Evolutionary conservation across 805 yeast genomes (phyloP), one percentile per base, ranked within the genome.

Genomic region (Metschnikowia cubensis): DNA sequence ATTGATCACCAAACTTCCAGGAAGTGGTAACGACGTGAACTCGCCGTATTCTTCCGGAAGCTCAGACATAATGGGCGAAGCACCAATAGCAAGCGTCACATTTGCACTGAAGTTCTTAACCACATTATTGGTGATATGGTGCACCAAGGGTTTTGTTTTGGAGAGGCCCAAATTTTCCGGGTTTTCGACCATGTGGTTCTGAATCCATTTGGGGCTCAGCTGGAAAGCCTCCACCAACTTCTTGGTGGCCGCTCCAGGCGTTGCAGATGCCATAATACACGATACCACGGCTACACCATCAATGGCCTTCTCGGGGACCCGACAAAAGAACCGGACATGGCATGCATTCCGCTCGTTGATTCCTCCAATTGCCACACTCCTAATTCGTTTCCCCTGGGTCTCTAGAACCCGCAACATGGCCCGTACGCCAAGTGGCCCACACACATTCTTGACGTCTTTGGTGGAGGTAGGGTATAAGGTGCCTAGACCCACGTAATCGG

Each of bases 251-350:
- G 56, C 48, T 1, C 65, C 77, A 0, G 92, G 84, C 53, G 79
- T 76, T 8, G 58, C 51, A 1, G 75, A 70, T 1, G 89, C 89
- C 84, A 89, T 86, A 11, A 89, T 84, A 56, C 89, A 85, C 6
- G 96, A 87, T 2, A 91, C 97, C 13, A 90, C 84, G 2, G 96
- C 94, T 13, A 87, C 81, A n/a, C 97, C 97, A 61, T 87, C 87
- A 7, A 87, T 63, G 0, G 71, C 62, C 46, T 66, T 68, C 6
- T 77, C 82, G 2, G 76, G 73, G 5, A 74, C 50, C 1, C 73
- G 63, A 20, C 81, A 71, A 38, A 80, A 78, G 48, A 72, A 76
- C 47, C 85, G 58, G 1, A 85, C 87, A 29, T 80, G 71, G 7
- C 78, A 75, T 2, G 82, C 79, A 60, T 89, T 89, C 6, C 71